These are phyloP conservation scores for Rhypophila decipiens DNA, from an alignment of 495 filamentous ascomycete genomes.

Conservation along the genomic window DNA sequence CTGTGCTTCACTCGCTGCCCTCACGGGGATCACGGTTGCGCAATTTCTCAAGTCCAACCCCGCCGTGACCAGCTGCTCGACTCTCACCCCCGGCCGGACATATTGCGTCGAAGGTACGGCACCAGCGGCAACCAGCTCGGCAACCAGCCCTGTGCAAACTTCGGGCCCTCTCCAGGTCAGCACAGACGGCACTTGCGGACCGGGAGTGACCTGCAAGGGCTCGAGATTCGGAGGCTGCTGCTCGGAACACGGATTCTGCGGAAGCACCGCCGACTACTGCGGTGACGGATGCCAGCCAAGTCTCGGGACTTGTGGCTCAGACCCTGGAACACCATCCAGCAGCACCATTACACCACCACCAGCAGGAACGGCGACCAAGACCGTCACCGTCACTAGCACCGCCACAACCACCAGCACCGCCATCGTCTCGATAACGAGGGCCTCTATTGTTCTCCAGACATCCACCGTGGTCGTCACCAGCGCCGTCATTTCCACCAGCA, in stretches of 20 bases:
- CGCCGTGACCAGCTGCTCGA: constrained; percentile 16
- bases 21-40: constrained; percentile 20
- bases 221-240: constrained; percentile 37
- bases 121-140: constrained; percentile 1
- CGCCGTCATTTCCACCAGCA: constrained; percentile 4
- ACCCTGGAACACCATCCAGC: not conserved
- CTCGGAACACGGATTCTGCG: constrained; percentile 35
- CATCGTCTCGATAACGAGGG: constrained; percentile 8
- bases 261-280: constrained; percentile 34
- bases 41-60: constrained; percentile 24
- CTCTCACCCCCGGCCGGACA: constrained; percentile 9
- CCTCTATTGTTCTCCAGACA: constrained; percentile 6
- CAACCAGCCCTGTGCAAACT: not conserved
- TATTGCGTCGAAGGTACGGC: constrained; percentile 21
- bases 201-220: constrained; percentile 33
- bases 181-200: constrained; percentile 33
- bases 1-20: constrained; percentile 15
- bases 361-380: constrained; percentile 9
- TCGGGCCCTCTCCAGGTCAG: constrained; percentile 11
- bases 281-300: constrained; percentile 29
- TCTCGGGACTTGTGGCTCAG: constrained; percentile 25
- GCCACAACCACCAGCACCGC: constrained; percentile 6
- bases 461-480: constrained; percentile 10
- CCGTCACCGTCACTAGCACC: constrained; percentile 12
- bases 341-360: constrained; percentile 1